Conservation (phyloP, 1,284 basidiomycete genomes). For the Irpex sp. region DNA sequence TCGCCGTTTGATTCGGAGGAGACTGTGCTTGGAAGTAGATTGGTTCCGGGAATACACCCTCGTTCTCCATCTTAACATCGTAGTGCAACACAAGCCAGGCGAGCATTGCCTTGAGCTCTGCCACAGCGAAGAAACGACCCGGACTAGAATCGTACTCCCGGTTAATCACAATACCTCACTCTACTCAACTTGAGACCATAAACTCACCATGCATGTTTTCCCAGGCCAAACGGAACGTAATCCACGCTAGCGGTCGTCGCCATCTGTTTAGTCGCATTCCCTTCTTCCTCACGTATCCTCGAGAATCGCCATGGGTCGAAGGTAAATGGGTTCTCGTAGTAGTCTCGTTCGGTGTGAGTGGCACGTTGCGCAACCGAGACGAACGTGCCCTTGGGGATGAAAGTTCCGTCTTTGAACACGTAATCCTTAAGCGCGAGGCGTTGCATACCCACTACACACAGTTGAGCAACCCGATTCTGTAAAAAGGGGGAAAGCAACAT, state of each 20-base stretch:
- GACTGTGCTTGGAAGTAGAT: conserved; percentile 21
- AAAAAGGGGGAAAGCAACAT: conserved; percentile 17
- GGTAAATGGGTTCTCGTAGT: conserved; percentile 37
- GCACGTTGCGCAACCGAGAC: conserved; percentile 19
- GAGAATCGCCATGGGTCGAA: conserved; percentile 50
- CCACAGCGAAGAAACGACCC: conserved; percentile 34
- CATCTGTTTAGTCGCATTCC: conserved; percentile 30
- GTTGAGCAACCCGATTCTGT: neutral
- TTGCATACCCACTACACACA: conserved; percentile 34
- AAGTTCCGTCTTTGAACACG: conserved; percentile 49
- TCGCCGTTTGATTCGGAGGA: conserved; percentile 9
- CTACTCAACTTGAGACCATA: no score
- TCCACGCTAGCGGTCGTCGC: conserved; percentile 29
- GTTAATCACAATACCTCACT: neutral
- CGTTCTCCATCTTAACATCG: conserved; percentile 29
- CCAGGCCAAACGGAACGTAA: conserved; percentile 35
- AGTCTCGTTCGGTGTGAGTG: conserved; percentile 42
- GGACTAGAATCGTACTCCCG: conserved; percentile 24
- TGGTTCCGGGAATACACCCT: conserved; percentile 22
- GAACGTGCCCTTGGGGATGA: conserved; percentile 35
- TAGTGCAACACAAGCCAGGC: conserved; percentile 31
- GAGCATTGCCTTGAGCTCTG: conserved; percentile 32
- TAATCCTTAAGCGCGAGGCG: conserved; percentile 45
- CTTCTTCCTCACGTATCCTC: conserved; percentile 26
- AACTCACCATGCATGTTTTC: conserved; percentile 33